Percentiles rank a stretch among this genome's conserved stretches.
phyloP scores from a whole-genome alignment of 352 stramenopile genomes.

The Globisporangium nagaii region DNA sequence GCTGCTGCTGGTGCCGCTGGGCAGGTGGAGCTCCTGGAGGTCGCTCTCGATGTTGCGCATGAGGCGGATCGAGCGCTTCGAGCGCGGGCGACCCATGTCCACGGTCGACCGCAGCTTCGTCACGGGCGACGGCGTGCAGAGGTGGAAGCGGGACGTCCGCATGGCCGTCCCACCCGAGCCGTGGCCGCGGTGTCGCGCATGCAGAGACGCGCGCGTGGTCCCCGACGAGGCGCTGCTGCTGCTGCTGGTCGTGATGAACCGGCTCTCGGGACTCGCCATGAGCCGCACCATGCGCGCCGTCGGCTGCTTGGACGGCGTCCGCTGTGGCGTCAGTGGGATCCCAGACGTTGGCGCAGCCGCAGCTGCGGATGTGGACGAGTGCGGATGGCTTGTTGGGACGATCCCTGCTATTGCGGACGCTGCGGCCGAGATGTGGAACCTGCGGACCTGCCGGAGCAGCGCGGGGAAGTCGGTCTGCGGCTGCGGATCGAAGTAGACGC shows the following conservation, averaged over 20 bases:
- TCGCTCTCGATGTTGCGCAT: conserved; percentile 55
- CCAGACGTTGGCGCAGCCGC: not conserved
- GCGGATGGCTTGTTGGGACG: not conserved
- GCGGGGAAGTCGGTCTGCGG: conserved; percentile 20
- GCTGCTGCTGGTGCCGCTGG: not conserved
- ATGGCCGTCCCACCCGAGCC: conserved; percentile 9
- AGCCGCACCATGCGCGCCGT: conserved; percentile 22
- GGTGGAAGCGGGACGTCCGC: conserved; percentile 40
- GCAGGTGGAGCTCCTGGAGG: conserved; percentile 24
- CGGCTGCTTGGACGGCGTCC: conserved; percentile 8
- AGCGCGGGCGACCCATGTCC: conserved; percentile 64
- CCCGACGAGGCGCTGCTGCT: not conserved
- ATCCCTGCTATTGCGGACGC: not conserved
- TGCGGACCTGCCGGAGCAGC: conserved; percentile 44
- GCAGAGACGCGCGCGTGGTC: conserved; percentile 1
- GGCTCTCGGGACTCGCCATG: conserved; percentile 25
- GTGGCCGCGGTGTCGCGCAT: conserved; percentile 9
- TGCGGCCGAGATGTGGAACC: conserved; percentile 15
- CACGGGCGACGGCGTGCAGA: conserved; percentile 77
- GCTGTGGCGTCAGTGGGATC: conserved; percentile 1
- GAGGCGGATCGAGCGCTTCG: conserved; percentile 49
- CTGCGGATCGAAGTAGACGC: conserved; percentile 64
- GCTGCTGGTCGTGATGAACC: conserved; percentile 20
- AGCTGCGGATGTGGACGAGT: not conserved
- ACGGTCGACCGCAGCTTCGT: conserved; percentile 76